Base-by-base conservation (phyloP, 1,284 basidiomycete species). In the Ceratobasidium sp. region DNA sequence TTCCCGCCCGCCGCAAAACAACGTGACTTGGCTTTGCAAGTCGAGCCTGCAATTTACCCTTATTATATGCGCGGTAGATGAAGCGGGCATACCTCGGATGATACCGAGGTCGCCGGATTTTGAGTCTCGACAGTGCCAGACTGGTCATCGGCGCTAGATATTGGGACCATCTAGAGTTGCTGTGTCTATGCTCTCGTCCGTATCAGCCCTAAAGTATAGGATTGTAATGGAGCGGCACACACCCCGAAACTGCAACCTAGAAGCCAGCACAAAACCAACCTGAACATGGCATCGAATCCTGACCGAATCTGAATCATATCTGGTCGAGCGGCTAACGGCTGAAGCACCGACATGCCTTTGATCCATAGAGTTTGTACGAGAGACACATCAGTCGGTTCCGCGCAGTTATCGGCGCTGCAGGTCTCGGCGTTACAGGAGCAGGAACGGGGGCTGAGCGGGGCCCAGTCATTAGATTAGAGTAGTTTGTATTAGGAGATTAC, bases 181-280 rank as follows among this genome's bases (percentile, higher is more conserved):
- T 99, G 97, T 0, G 96, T 96, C 96, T 98, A 83, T 3, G 63
- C 40, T 67, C 13, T 69, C 23, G 77, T 61, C 20, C 3, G 9
- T 76, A 68, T 79, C 49, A 81, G 80, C n/a, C 6, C 42, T 20
- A 7, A 13, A n/a, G 18, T n/a, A n/a, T 23, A n/a, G n/a, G 12
- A 44, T 56, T 58, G 53, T 44, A 69, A 69, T 51, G 67, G 77
- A 61, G 28, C 33, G 66, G 20, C 12, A 84, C 86, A 79, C 80
- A 96, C 96, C 90, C 97, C 3, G 98, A 97, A 10, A 99, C 98
- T 2, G 98, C 98, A 61, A 97, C 98, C 85, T 99, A 97, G 88
- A 99, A 98, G 84, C 93, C 96, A 79, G 99, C 88, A 4, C 92
- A 89, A 86, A 2, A 92, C 89, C 0, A 63, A 49, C 2, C 72